Base-by-base conservation (phyloP, 2,329 filamentous ascomycete genomes). In the Incumbomyces lentus region DNA sequence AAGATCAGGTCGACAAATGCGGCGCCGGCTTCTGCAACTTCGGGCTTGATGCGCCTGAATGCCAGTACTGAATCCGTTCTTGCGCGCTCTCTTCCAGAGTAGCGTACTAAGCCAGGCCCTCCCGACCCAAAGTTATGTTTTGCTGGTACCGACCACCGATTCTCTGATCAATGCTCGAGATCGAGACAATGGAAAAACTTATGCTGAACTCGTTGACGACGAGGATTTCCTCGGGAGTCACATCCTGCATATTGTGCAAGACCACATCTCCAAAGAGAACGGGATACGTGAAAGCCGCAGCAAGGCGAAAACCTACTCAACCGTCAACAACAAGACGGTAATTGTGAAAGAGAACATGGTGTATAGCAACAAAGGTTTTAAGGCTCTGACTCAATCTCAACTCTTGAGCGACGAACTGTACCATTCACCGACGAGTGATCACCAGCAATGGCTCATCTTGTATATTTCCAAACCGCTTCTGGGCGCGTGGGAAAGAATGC, bases 311-410 rank as follows among this genome's bases (percentile, higher is more conserved):
- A 88, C 95, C 62, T 94, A 92, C 60, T 83, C 83, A 12, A 98
- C 93, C 0, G 73, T 92, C 55, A 98, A 98, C 66, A 88, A 89
- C 31, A 80, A 87, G 59, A 95, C 86, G 40, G 82, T 98, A 49
- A 86, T 98, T 37, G 81, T 98, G 54, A 96, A 96, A 66, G 92
- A 98, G 66, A 80, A 83, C 19, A 84, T 84, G 57, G 77, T 96
- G 34, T 98, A 93, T 67, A 95, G 84, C 64, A 96, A 96, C 62
- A 98, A 98, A 74, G 92, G 89, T 43, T 98, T 96, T 75, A 95
- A 92, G 68, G 80, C 80, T 30, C 72, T 95, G 52, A 88, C 86
- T 53, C 92, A 96, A 62, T 86, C 89, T 29, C 88, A 92, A 61
- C 71, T 96, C 30, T 71, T 95, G 48, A 78, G 78, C 60, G 93